Percentiles rank a stretch among this genome's conserved stretches.
Conservation (phyloP, 148 eudicot genomes). For the Spergularia marina region DNA sequence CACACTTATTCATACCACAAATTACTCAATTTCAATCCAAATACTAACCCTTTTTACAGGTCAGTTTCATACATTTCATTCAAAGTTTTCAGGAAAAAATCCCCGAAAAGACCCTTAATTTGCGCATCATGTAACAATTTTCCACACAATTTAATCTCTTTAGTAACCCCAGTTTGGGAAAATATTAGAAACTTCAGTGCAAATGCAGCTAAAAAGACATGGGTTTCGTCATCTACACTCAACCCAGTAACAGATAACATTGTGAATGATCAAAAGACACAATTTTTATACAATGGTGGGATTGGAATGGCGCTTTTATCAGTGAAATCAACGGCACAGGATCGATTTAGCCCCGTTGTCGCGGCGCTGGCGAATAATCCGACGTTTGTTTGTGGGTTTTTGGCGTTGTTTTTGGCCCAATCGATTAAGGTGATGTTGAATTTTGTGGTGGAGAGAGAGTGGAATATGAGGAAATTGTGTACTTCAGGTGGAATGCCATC, state of each 20-base stretch:
- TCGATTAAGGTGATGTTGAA: slow-evolving; percentile 62
- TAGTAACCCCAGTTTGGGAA: slow-evolving; percentile 33
- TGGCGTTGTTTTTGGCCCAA: slow-evolving; percentile 68
- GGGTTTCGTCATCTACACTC: slow-evolving; percentile 27
- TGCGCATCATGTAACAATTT: slow-evolving; percentile 15
- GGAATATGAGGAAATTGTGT: slow-evolving; percentile 66
- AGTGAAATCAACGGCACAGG: slow-evolving; percentile 59
- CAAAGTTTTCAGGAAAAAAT: slow-evolving; percentile 22
- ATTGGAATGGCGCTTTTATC: slow-evolving; percentile 57
- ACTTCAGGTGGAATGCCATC: slow-evolving; percentile 98
- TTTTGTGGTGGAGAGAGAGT: slow-evolving; percentile 71
- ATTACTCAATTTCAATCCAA: slow-evolving; percentile 13
- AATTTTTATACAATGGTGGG: slow-evolving; percentile 47
- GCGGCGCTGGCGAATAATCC: slow-evolving; percentile 69
- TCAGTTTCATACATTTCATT: slow-evolving; percentile 21
- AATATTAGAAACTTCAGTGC: slow-evolving; percentile 23
- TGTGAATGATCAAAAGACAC: slow-evolving; percentile 6
- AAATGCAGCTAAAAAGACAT: slow-evolving; percentile 25
- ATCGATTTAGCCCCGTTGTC: slow-evolving; percentile 59
- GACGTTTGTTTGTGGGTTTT: slow-evolving; percentile 67
- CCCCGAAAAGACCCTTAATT: slow-evolving; percentile 14
- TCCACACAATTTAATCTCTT: slow-evolving; percentile 30
- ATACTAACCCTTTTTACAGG: slow-evolving; percentile 7
- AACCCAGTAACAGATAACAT: slow-evolving; percentile 17
- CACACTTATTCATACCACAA: slow-evolving; percentile 7